Base-by-base conservation (phyloP, 2,329 filamentous ascomycete species). In the Penicillium sp. region DNA sequence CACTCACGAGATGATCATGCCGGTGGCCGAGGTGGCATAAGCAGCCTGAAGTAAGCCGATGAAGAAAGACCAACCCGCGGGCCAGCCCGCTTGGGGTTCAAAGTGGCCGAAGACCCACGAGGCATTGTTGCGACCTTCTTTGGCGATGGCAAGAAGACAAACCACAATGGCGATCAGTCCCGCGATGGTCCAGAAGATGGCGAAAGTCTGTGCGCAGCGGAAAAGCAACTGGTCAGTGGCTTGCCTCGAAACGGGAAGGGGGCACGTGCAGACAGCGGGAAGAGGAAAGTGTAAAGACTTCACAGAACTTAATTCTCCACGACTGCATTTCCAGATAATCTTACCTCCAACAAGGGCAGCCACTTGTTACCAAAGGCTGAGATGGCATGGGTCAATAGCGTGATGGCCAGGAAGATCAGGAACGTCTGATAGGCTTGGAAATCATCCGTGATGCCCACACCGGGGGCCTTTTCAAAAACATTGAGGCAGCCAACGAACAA, bases 1-100 rank as follows among this genome's bases (percentile, higher is more conserved):
- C 47, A 80, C 85, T 81, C 78, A 88, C 86, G 86, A 89, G 71
- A 91, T 87, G 59, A 92, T 89, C 89, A 92, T 92, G 75, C 89
- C 89, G 40, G 85, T 75, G 1, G 87, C 85, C 1, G 89, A 87
- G 81, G 89, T 87, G 24, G 86, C 87, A 69, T 89, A 89, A 10
- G 72, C 78, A 19, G 86, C 85, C 73, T 89, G 87, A 11, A 89
- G 75, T 3, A 90, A 74, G 9, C 87, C 87, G 40, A 89, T 85
- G 68, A 89, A 89, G 74, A 89, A 89, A 0, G 87, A 85, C 87
- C 87, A 90, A 16, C 86, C 87, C 10, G 78, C 73, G 3, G 86
- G 85, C 84, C 89, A 92, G 58, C 89, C 89, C 9, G 88, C 90
- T 60, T 81, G 82, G 18, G 82, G 79, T 70, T 89, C 86, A 69